Evolutionary conservation across 169 alveolate species (phyloP).

Genomic region (Plasmodium adleri): DNA sequence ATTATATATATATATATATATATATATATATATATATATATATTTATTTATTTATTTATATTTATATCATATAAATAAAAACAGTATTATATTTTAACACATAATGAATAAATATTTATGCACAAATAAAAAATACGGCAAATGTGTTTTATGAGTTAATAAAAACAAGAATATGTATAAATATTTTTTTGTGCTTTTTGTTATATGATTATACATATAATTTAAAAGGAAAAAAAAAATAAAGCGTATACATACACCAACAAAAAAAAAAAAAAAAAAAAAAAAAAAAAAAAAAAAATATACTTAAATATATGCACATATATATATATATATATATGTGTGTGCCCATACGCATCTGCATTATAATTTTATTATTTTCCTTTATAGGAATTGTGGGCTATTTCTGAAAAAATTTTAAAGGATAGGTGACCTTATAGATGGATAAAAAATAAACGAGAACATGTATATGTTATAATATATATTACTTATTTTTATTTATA

Average conservation of each 20-base stretch:
- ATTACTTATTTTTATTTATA: neutral
- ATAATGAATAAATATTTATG: no score
- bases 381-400: slow-evolving; percentile 43
- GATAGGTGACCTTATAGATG: slow-evolving; percentile 1
- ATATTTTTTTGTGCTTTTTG: no score
- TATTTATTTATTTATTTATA: neutral
- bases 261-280: neutral
- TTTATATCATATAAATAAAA: no score
- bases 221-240: no score
- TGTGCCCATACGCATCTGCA: neutral
- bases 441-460: neutral
- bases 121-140: no score
- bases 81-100: no score
- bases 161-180: no score
- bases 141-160: no score
- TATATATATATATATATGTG: neutral
- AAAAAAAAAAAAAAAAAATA: neutral
- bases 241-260: no score
- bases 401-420: slow-evolving; percentile 44
- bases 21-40: neutral
- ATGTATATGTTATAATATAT: neutral
- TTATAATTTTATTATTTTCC: neutral
- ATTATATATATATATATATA: neutral
- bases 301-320: neutral
- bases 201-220: no score